Evolutionary conservation across 2,329 filamentous ascomycete genomes (phyloP), one percentile per base, ranked within the genome.

Genomic region (Colletotrichum tamarilloi): DNA sequence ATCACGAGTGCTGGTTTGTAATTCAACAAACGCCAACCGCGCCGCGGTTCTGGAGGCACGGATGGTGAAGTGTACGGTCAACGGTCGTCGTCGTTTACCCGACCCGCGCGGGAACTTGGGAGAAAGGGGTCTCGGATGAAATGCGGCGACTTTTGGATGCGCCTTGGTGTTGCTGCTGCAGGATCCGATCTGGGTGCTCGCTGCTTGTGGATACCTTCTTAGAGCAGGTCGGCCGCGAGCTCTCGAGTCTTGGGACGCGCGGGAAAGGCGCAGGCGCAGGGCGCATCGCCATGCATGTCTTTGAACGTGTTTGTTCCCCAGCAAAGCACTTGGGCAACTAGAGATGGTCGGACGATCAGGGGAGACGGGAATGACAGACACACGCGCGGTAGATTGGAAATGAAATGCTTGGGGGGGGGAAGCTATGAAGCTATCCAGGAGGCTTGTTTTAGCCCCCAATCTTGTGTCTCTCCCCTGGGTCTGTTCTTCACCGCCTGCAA

Each of bases 101-200:
- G 69, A 72, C 32, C 69, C 69, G 65, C 69, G 59, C 59, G 65
- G 65, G 66, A 64, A 35, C 28, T n/a, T 42, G 19, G n/a, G 7
- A 9, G 56, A 42, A 42, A 14, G 52, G 35, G 42, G 42, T 49
- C 28, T 32, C 28, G 55, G 26, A 58, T 28, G 30, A 19, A 22
- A 32, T 49, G 42, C 42, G 42, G 55, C 55, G 9, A 58, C n/a
- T 35, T 32, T 2, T 11, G 19, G 19, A 9, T n/a, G 28, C 19
- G 24, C 16, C 28, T 28, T 22, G 32, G 16, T 28, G 55, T n/a
- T n/a, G 26, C 19, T 57, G 5, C 26, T 57, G 14, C 28, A 57
- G 55, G 28, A 58, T 22, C 42, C 42, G 42, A 9, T 49, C 19
- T 19, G 38, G 16, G 16, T 49, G 42, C 19, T n/a, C 7, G 19